A percentile compares a stretch with the other conserved stretches of the same genome.
Evolutionary conservation across 495 filamentous ascomycete genomes (phyloP).

Genomic region (Aspergillus olivimuriae): DNA sequence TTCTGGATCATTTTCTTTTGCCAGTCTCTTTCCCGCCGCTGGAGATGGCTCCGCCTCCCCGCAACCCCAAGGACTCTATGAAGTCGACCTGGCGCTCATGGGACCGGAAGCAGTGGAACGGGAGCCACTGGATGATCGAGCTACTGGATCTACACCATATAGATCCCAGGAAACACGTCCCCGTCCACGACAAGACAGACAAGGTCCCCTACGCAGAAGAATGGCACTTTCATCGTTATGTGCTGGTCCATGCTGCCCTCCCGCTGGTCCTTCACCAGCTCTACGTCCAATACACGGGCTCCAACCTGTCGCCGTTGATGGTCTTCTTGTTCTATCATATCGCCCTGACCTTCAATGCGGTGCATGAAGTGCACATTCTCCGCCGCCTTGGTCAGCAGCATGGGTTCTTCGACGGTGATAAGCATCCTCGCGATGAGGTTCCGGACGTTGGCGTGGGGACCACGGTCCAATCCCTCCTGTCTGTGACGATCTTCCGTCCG

Average conservation of each 20-base stretch:
- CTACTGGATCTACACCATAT: slow-evolving; percentile 16
- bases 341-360: slow-evolving; percentile 6
- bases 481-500: slow-evolving; percentile 23
- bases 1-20: too few species aligned
- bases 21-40: neutral
- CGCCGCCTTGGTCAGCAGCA: slow-evolving; percentile 20
- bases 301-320: slow-evolving; percentile 6
- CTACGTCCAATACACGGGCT: slow-evolving; percentile 12
- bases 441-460: slow-evolving; percentile 28
- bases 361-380: slow-evolving; percentile 14
- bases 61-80: slow-evolving; percentile 27
- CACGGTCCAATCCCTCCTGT: slow-evolving; percentile 21
- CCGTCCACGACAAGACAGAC: slow-evolving; percentile 20
- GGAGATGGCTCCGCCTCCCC: neutral
- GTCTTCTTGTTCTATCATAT: slow-evolving; percentile 19
- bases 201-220: slow-evolving; percentile 22
- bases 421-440: slow-evolving; percentile 31
- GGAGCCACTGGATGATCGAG: slow-evolving; percentile 18
- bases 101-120: slow-evolving; percentile 18
- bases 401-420: slow-evolving; percentile 35
- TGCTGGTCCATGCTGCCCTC: slow-evolving; percentile 16
- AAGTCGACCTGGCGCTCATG: slow-evolving; percentile 28
- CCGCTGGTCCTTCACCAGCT: slow-evolving; percentile 22
- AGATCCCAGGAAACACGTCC: slow-evolving; percentile 16
- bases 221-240: slow-evolving; percentile 16